These are phyloP conservation scores for Antitrichia curtipendula DNA, from an alignment of 225 moss, liverwort and hornwort species.

Conservation along the genomic window DNA sequence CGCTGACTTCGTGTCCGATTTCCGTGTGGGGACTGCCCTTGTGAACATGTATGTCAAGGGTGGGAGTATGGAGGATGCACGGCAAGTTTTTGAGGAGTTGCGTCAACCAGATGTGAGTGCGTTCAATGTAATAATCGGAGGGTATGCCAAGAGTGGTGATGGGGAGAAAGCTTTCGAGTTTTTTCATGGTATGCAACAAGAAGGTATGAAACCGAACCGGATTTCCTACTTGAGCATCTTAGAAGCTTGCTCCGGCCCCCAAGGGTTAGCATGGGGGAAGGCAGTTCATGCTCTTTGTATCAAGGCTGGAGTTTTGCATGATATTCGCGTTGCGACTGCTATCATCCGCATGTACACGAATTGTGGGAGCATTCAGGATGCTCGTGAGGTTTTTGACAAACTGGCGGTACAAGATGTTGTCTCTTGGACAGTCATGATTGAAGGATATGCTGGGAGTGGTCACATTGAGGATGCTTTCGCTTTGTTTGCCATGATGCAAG, in stretches of 20 bases:
- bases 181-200: conserved; percentile 9
- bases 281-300: conserved; percentile 6
- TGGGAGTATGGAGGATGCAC: conserved; percentile 13
- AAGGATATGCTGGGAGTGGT: conserved; percentile 8
- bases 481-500: conserved; percentile 2
- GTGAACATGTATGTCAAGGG: conserved; percentile 22
- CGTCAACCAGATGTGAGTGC: background rate
- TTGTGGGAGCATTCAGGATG: conserved; percentile 11
- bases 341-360: conserved; percentile 14
- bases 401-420: conserved; percentile 12
- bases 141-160: conserved; percentile 9
- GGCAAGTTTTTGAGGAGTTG: background rate
- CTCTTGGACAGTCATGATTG: conserved; percentile 24
- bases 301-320: background rate
- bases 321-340: conserved; percentile 6
- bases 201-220: background rate
- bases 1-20: conserved; percentile 9
- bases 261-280: background rate
- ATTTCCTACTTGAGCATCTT: conserved; percentile 16
- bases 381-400: background rate
- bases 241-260: background rate
- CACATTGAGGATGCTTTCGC: conserved; percentile 1
- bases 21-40: conserved; percentile 16
- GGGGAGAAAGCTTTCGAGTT: conserved; percentile 6
- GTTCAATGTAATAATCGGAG: conserved; percentile 9